Conservation (phyloP, 257 asterid genomes). For the Gentiana dahurica region DNA sequence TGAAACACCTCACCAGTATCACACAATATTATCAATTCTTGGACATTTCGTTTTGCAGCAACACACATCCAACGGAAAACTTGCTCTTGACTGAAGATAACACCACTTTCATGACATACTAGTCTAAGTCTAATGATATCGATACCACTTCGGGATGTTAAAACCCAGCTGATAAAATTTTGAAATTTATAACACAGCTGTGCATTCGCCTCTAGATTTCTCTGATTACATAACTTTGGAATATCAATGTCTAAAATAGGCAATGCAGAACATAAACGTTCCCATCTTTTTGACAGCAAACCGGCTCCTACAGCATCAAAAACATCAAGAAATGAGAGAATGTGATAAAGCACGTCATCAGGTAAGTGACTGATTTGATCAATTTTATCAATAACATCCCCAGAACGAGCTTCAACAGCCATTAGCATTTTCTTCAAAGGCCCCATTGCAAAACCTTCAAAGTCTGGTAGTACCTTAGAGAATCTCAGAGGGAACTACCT, state of each 20-base stretch:
- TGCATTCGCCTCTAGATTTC: not conserved
- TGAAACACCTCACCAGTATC: constrained; percentile 1
- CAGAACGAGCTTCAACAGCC: too few relatives aligned
- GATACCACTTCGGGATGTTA: not conserved
- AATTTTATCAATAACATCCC: not conserved
- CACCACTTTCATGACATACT: not conserved
- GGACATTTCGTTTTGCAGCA: constrained; percentile 8
- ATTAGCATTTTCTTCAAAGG: too few relatives aligned
- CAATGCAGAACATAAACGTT: not conserved
- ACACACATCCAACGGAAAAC: constrained; percentile 6
- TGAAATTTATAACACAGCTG: not conserved
- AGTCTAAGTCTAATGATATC: not conserved
- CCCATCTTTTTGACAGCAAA: constrained; percentile 5
- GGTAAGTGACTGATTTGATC: not conserved
- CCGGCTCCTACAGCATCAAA: constrained; percentile 1
- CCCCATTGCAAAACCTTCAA: too few relatives aligned
- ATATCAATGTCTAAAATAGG: constrained; percentile 8
- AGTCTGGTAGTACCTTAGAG: too few relatives aligned
- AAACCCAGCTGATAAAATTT: constrained; percentile 9
- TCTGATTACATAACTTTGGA: not conserved
- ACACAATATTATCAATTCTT: constrained; percentile 4
- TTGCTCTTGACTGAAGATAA: not conserved
- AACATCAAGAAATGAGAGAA: constrained; percentile 3
- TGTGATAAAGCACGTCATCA: constrained; percentile 3
- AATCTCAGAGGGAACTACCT: too few relatives aligned